Percentiles rank a stretch among this genome's conserved stretches.
These are phyloP conservation scores for Globisporangium spiculum DNA, from an alignment of 352 stramenopile genomes.

Conservation along the genomic window DNA sequence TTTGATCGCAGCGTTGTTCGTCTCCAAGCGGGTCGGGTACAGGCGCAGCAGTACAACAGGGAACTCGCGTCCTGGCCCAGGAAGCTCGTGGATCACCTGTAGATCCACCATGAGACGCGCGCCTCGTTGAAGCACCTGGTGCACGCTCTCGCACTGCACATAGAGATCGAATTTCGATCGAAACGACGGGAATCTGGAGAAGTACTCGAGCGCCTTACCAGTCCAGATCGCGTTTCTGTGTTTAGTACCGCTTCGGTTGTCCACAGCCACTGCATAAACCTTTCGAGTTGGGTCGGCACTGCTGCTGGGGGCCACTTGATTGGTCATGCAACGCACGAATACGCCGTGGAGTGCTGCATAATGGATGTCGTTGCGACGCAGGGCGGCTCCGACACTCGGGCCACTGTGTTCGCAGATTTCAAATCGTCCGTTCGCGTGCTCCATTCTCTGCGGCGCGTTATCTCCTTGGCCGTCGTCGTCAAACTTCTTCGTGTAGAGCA, in stretches of 20 bases:
- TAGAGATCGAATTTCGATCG: conserved; percentile 8
- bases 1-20: background rate
- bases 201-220: background rate
- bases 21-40: background rate
- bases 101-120: conserved; percentile 3
- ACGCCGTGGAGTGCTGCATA: conserved; percentile 4
- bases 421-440: background rate
- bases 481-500: conserved; percentile 4
- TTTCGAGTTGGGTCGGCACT: background rate
- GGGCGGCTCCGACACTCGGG: background rate
- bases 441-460: background rate
- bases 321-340: background rate
- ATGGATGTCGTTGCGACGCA: conserved; percentile 3
- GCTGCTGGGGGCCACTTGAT: background rate
- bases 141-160: conserved; percentile 4
- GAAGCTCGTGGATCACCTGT: background rate
- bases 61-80: conserved; percentile 6
- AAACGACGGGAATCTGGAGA: conserved; percentile 1
- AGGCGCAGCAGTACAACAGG: conserved; percentile 1
- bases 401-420: conserved; percentile 1
- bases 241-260: background rate
- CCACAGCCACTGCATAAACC: background rate
- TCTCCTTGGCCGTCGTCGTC: background rate
- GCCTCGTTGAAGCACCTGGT: background rate
- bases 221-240: background rate